These are phyloP conservation scores for Sphagnurus paluster DNA, from an alignment of 1,284 basidiomycete species.

Conservation along the genomic window DNA sequence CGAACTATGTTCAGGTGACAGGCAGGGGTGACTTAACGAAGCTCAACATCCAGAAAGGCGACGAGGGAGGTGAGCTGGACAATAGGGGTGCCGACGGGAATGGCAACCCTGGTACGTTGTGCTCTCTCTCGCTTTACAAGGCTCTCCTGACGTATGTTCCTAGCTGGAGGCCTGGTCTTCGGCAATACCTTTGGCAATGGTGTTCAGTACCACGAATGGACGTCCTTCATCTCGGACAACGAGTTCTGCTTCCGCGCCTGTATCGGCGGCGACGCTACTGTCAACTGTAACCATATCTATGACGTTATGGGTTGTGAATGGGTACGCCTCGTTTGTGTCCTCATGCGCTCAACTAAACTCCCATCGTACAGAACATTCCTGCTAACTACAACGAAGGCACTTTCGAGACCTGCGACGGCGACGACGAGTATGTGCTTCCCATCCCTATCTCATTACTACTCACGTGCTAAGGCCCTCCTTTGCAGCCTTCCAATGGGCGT, in stretches of 20 bases:
- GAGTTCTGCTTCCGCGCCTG: conserved; percentile 71
- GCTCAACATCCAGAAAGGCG: conserved; percentile 49
- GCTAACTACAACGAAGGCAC: conserved; percentile 50
- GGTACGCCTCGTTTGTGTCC: conserved; percentile 29
- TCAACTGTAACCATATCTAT: conserved; percentile 58
- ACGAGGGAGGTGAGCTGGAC: conserved; percentile 60
- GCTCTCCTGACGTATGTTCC: too few relatives aligned
- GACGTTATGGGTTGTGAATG: conserved; percentile 58
- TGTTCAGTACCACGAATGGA: conserved; percentile 56
- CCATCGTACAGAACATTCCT: conserved; percentile 44
- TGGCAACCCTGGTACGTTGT: conserved; percentile 41
- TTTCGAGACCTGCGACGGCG: conserved; percentile 53
- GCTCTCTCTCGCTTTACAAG: background rate
- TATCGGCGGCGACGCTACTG: conserved; percentile 52
- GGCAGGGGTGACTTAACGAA: conserved; percentile 67
- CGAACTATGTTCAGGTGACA: conserved; percentile 66
- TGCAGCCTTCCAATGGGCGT: conserved; percentile 57
- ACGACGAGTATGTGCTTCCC: conserved; percentile 37
- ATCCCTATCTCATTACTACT: background rate
- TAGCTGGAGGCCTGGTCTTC: conserved; percentile 59
- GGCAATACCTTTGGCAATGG: conserved; percentile 52
- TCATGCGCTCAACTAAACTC: background rate
- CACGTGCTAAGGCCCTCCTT: conserved; percentile 14
- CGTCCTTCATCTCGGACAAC: conserved; percentile 51
- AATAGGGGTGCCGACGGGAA: conserved; percentile 59